phyloP scores from a whole-genome alignment of 768 basidiomycete genomes.

The Rhizopogon sp. region DNA sequence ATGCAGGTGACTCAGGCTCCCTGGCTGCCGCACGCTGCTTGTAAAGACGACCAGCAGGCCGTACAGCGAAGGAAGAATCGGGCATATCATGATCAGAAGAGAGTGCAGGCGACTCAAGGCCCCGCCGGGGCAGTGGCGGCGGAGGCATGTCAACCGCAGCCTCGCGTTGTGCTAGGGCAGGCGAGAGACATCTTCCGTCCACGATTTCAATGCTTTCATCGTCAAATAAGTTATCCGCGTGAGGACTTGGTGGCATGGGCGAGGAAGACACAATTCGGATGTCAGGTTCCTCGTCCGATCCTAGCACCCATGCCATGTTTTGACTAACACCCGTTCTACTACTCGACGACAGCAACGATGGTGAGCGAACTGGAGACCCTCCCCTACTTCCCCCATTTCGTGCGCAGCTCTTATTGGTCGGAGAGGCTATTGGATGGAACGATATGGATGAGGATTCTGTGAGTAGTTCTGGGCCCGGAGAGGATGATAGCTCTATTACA shows the following conservation, averaged over 20 bases:
- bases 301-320: conserved; percentile 63
- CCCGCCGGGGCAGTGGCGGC: conserved; percentile 27
- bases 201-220: conserved; percentile 23
- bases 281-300: conserved; percentile 56
- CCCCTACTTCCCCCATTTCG: background rate
- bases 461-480: conserved; percentile 8
- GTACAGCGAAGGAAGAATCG: conserved; percentile 41
- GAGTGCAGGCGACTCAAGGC: conserved; percentile 11
- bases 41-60: conserved; percentile 27
- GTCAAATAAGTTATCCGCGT: background rate
- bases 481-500: conserved; percentile 29
- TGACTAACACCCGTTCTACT: conserved; percentile 17
- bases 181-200: conserved; percentile 13
- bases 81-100: conserved; percentile 27
- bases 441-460: background rate
- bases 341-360: conserved; percentile 7
- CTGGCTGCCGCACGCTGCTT: conserved; percentile 21
- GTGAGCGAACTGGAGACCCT: conserved; percentile 14
- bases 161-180: conserved; percentile 6
- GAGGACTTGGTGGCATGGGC: conserved; percentile 22
- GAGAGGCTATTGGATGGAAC: background rate
- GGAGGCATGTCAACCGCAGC: conserved; percentile 26
- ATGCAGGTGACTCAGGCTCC: conserved; percentile 25
- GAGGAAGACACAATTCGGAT: conserved; percentile 52
- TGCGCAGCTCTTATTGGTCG: background rate